Evolutionary conservation across 352 stramenopile genomes (phyloP).

Genomic region (Pythium plurisporium): DNA sequence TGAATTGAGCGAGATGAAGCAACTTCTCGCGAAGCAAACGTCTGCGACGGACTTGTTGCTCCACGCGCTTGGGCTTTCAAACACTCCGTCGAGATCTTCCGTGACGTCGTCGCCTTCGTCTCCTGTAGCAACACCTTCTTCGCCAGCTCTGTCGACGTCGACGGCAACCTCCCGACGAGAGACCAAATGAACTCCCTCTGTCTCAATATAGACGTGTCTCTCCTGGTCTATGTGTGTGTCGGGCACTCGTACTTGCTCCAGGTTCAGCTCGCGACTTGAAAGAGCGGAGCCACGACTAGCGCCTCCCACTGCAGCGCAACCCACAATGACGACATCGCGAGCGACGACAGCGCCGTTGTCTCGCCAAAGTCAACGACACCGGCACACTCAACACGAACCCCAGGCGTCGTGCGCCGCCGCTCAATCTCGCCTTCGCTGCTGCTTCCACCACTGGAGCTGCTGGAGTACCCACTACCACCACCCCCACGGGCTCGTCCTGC

Average conservation of each 20-base stretch:
- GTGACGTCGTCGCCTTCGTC: neutral
- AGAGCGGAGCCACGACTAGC: slow-evolving; percentile 56
- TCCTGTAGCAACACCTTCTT: neutral
- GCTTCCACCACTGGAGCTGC: slow-evolving; percentile 9
- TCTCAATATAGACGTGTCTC: neutral
- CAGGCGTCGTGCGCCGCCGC: slow-evolving; percentile 6
- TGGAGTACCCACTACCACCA: neutral
- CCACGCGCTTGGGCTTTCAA: slow-evolving; percentile 38
- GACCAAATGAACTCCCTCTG: slow-evolving; percentile 18
- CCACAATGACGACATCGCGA: slow-evolving; percentile 63
- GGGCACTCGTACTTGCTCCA: neutral
- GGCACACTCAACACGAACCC: slow-evolving; percentile 56
- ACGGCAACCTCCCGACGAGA: slow-evolving; percentile 11
- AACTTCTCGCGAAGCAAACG: slow-evolving; percentile 37
- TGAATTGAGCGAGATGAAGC: slow-evolving; percentile 42
- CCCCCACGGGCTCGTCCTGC: neutral
- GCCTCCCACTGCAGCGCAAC: slow-evolving; percentile 60
- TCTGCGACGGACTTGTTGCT: slow-evolving; percentile 49
- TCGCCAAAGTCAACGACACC: slow-evolving; percentile 61
- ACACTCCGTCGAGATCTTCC: neutral
- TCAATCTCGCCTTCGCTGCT: slow-evolving; percentile 22
- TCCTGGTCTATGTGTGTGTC: neutral
- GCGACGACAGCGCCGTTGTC: slow-evolving; percentile 28
- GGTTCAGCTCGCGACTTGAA: slow-evolving; percentile 27
- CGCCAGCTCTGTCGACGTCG: neutral